Conservation (phyloP, 2,329 filamentous ascomycete genomes). For the Colletotrichum sp. region DNA sequence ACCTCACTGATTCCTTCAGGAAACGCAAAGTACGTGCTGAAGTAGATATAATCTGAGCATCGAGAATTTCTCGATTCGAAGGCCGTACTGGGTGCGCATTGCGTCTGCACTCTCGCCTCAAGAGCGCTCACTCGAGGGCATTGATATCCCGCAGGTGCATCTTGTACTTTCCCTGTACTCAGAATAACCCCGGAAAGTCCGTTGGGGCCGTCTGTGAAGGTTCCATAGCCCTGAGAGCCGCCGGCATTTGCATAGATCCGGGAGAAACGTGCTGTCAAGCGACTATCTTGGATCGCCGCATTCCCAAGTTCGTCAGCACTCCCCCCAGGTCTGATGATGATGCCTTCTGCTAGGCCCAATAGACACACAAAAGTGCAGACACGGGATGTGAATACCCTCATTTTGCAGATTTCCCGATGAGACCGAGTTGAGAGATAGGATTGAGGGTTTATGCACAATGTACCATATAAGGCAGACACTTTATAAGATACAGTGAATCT, state of each 20-base stretch:
- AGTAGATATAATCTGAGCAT: too few relatives aligned
- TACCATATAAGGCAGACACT: neutral
- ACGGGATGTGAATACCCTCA: neutral
- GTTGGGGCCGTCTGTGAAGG: neutral
- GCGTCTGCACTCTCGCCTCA: neutral
- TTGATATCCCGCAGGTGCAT: neutral
- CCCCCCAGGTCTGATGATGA: rapidly evolving
- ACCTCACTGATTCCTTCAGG: neutral
- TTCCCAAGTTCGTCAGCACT: neutral
- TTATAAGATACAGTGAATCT: neutral
- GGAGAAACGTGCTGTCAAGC: neutral
- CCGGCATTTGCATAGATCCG: neutral
- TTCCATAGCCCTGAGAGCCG: neutral
- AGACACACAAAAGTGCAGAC: neutral
- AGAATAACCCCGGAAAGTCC: neutral
- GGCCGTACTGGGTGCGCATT: neutral
- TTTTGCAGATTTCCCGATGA: neutral
- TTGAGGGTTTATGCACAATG: neutral
- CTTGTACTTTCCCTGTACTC: neutral
- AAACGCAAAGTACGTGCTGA: too few relatives aligned
- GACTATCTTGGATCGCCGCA: neutral
- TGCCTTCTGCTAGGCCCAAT: neutral
- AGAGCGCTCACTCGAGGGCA: neutral
- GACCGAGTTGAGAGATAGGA: neutral
- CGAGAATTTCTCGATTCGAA: too few relatives aligned